These are phyloP conservation scores for Penicillium decumbens DNA, from an alignment of 2,329 filamentous ascomycete species.

Conservation along the genomic window DNA sequence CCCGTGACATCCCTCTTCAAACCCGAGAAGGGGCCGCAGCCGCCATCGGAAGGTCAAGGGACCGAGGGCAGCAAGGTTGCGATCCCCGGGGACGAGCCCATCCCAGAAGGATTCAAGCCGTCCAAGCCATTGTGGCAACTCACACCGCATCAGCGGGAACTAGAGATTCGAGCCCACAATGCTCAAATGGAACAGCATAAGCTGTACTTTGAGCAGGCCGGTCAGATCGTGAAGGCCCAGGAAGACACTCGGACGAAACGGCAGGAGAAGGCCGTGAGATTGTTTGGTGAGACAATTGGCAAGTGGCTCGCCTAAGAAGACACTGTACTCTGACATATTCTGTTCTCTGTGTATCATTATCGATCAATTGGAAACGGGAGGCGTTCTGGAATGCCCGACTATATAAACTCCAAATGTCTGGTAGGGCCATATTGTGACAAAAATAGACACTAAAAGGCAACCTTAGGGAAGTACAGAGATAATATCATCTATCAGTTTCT, in stretches of 20 bases:
- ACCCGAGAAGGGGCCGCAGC: conserved; percentile 26
- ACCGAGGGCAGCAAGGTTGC: conserved; percentile 22
- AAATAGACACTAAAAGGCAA: too few species aligned
- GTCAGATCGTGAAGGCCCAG: conserved; percentile 35
- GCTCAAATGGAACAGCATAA: conserved; percentile 37
- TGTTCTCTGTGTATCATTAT: conserved; percentile 3
- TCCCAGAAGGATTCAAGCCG: conserved; percentile 35
- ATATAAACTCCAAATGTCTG: not conserved
- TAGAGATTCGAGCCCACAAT: conserved; percentile 40
- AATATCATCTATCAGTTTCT: not conserved
- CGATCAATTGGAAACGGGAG: not conserved
- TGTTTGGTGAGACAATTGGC: conserved; percentile 44
- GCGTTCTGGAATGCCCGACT: not conserved
- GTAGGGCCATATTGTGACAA: too few species aligned
- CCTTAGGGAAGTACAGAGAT: too few species aligned
- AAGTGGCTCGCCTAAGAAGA: conserved; percentile 37
- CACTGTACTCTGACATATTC: not conserved
- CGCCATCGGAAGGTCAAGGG: not conserved
- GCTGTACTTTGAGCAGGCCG: conserved; percentile 35
- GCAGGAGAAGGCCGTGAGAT: conserved; percentile 37
- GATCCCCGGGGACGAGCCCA: conserved; percentile 35
- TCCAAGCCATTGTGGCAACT: conserved; percentile 40
- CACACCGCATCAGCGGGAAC: conserved; percentile 45
- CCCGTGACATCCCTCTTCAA: conserved; percentile 45
- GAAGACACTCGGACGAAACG: conserved; percentile 36